Conservation (phyloP, 768 basidiomycete species). For the Naganishia onofrii region DNA sequence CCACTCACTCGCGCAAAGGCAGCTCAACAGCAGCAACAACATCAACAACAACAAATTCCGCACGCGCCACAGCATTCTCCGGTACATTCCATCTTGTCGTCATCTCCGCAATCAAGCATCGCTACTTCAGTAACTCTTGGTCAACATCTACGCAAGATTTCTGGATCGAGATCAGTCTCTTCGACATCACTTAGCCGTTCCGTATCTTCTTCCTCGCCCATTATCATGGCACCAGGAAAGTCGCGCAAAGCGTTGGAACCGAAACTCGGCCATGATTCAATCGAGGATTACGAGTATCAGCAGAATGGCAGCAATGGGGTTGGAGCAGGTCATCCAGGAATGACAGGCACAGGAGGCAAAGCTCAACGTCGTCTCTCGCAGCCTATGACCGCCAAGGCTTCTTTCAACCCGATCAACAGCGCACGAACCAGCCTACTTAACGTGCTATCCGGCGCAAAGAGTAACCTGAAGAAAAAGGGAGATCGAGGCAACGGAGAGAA, state of each 20-base stretch:
- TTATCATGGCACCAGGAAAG: constrained; percentile 11
- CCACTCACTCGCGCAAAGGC: constrained; percentile 16
- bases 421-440: constrained; percentile 16
- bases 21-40: constrained; percentile 10
- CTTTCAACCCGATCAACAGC: constrained; percentile 22
- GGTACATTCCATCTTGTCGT: constrained; percentile 13
- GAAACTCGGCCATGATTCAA: constrained; percentile 21
- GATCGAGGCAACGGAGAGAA: neutral
- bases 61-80: neutral
- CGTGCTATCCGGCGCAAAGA: constrained; percentile 13
- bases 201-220: neutral
- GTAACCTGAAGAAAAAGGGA: constrained; percentile 15
- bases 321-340: neutral
- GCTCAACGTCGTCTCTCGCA: constrained; percentile 9
- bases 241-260: constrained; percentile 21
- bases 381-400: constrained; percentile 16
- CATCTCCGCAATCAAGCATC: constrained; percentile 16
- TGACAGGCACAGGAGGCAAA: neutral
- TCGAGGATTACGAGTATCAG: constrained; percentile 19
- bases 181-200: constrained; percentile 10
- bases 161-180: neutral
- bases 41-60: constrained; percentile 3
- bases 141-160: neutral
- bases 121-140: constrained; percentile 2
- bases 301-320: neutral